phyloP scores from a whole-genome alignment of 768 basidiomycete genomes.

The Gautieria morchelliformis region DNA sequence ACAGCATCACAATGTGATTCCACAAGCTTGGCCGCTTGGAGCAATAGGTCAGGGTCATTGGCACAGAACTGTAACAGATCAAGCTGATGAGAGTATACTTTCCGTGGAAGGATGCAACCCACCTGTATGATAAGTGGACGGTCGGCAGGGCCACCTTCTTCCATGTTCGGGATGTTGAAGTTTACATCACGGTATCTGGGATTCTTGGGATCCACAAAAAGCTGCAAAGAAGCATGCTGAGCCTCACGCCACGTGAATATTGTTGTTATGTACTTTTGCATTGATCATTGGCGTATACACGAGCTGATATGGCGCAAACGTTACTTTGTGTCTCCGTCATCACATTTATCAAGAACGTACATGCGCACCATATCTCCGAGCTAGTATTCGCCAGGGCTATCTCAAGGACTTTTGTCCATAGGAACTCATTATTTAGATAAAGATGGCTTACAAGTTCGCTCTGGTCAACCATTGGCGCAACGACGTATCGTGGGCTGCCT shows the following conservation, averaged over 20 bases:
- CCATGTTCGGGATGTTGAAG: slow-evolving; percentile 61
- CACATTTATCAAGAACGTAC: slow-evolving; percentile 28
- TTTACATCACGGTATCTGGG: slow-evolving; percentile 49
- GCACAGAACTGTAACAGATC: slow-evolving; percentile 61
- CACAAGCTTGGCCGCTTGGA: slow-evolving; percentile 68
- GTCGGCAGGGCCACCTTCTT: slow-evolving; percentile 77
- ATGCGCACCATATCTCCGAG: slow-evolving; percentile 74
- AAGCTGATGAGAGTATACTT: too few species aligned
- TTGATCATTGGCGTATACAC: slow-evolving; percentile 99
- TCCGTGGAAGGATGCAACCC: neutral
- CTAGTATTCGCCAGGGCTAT: slow-evolving; percentile 84
- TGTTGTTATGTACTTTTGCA: slow-evolving; percentile 48
- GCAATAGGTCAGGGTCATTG: slow-evolving; percentile 72
- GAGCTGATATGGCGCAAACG: slow-evolving; percentile 35
- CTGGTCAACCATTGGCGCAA: slow-evolving; percentile 99
- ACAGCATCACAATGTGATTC: slow-evolving; percentile 83
- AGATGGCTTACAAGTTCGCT: slow-evolving; percentile 71
- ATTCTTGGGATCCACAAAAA: slow-evolving; percentile 47
- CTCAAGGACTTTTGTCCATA: neutral
- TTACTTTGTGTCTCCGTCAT: slow-evolving; percentile 6
- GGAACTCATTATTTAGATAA: neutral
- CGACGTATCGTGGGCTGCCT: slow-evolving; percentile 79
- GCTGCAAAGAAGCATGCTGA: slow-evolving; percentile 27
- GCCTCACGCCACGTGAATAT: neutral
- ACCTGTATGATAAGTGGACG: slow-evolving; percentile 79